Evolutionary conservation across 75 land plant genomes (phyloP), one percentile per base, ranked within the genome.

Genomic region (Chamaecyparis obtusa): DNA sequence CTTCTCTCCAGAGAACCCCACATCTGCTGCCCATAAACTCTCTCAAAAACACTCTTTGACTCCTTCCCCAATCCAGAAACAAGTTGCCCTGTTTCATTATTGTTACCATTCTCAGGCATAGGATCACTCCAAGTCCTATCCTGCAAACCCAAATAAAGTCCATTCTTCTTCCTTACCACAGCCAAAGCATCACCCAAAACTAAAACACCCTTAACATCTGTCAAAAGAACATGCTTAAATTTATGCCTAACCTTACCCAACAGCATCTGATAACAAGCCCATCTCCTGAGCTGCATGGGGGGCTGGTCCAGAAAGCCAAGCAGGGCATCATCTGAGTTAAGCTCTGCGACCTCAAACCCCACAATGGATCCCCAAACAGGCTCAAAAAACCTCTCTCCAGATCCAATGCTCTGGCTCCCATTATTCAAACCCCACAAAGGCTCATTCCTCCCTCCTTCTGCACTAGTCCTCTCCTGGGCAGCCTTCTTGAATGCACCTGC

Each of bases 221-320:
- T 87, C 35, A 95, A 57, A 76, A 90, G 85, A 4, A 93, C 83
- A 48, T 94, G 93, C 87, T 92, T 90, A 90, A 92, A 94, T 32
- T 89, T 89, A 16, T 87, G 89, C 86, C 90, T 79, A 44, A 94
- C 91, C 84, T 93, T 92, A 17, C 97, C 97, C n/a, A 95, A 85
- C 7, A 95, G 91, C 97, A 95, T 93, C 69, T 91, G 92, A 85
- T 95, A 95, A 85, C 97, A 95, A 21, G 94, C 91, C 96, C 96
- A 95, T 41, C 97, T 64, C 46, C 96, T 80, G 24, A 95, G 85
- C 84, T 88, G 91, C 57, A 92, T 87, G 14, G 97, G 93, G 17
- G 95, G 91, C 41, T 82, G 86, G 78, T 92, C 93, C 0, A 92
- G 46, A 51, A 95, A 95, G 35, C 96, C 97, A 14, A 88, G 44